Evolutionary conservation across 23 red algal genomes (phyloP).

Genomic region (Gracilaria vermiculophylla): DNA sequence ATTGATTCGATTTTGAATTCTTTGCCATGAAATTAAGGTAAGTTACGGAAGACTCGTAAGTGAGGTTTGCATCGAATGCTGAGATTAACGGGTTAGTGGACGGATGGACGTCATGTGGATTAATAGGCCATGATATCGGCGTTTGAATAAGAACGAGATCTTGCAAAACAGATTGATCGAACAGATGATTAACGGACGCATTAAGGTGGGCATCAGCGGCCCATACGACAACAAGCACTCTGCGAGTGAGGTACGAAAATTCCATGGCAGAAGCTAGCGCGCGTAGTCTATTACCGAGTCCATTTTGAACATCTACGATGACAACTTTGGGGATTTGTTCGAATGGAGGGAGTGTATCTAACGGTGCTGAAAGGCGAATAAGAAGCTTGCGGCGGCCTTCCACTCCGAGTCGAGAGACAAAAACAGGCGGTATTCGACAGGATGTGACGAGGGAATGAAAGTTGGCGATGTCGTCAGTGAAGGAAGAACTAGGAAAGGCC

Average conservation of each 20-base stretch:
- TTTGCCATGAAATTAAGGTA: constrained; percentile 35
- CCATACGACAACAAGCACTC: constrained; percentile 58
- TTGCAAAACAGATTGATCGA: constrained; percentile 29
- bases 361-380: constrained; percentile 3
- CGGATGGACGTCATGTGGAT: constrained; percentile 9
- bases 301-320: constrained; percentile 56
- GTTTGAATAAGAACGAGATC: constrained; percentile 30
- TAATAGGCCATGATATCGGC: constrained; percentile 37
- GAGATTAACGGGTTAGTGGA: not conserved
- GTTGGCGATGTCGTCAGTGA: not conserved
- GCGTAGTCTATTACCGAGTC: constrained; percentile 67
- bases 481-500: constrained; percentile 5
- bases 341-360: constrained; percentile 20
- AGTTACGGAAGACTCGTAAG: not conserved
- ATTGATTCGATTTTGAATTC: constrained; percentile 5
- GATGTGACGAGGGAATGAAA: not conserved
- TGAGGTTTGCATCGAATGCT: not conserved
- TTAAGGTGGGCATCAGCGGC: constrained; percentile 47
- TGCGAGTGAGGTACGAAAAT: constrained; percentile 22
- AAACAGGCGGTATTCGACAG: constrained; percentile 21
- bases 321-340: constrained; percentile 30
- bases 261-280: constrained; percentile 58
- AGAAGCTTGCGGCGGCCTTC: constrained; percentile 30
- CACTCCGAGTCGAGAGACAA: constrained; percentile 11
- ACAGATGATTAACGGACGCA: constrained; percentile 48